These are phyloP conservation scores for Lolium perenne DNA, from an alignment of 176 grass and related monocot genomes.

Conservation along the genomic window DNA sequence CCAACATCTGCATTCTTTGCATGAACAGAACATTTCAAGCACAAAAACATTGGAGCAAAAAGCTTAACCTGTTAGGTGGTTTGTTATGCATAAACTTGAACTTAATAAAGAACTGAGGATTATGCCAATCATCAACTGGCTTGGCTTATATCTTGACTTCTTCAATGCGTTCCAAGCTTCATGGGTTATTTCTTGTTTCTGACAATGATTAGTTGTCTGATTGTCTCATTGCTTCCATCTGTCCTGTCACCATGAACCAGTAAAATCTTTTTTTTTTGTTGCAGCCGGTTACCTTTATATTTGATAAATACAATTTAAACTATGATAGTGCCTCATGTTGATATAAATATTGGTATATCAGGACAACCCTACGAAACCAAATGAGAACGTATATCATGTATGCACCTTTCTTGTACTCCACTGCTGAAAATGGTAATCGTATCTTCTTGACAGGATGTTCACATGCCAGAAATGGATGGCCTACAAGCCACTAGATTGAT, in stretches of 20 bases:
- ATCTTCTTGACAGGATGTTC: slow-evolving; percentile 73
- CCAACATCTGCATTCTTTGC: slow-evolving; percentile 11
- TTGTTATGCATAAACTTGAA: slow-evolving; percentile 14
- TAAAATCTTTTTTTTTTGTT: slow-evolving; percentile 1
- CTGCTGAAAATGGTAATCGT: slow-evolving; percentile 5
- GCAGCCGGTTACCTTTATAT: background rate
- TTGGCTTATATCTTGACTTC: slow-evolving; percentile 2
- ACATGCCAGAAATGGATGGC: slow-evolving; percentile 97
- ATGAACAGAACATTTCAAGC: slow-evolving; percentile 5
- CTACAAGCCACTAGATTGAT: slow-evolving; percentile 93
- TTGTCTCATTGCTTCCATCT: background rate
- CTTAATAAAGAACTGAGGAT: slow-evolving; percentile 6
- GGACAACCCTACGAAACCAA: slow-evolving; percentile 19
- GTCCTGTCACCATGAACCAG: slow-evolving; percentile 2
- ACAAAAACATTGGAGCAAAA: slow-evolving; percentile 24
- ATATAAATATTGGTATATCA: slow-evolving; percentile 35
- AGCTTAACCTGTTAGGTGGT: slow-evolving; percentile 28
- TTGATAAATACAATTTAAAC: slow-evolving; percentile 27
- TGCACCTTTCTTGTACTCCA: slow-evolving; percentile 38
- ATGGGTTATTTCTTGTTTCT: slow-evolving; percentile 26
- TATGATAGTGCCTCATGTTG: slow-evolving; percentile 10
- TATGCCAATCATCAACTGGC: background rate
- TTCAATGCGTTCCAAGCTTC: background rate
- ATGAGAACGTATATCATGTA: slow-evolving; percentile 9
- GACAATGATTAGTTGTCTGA: background rate